Percentiles rank a stretch among this genome's conserved stretches.
Evolutionary conservation across 176 grass and related monocot species (phyloP).

Genomic region (Elaeis guineensis): DNA sequence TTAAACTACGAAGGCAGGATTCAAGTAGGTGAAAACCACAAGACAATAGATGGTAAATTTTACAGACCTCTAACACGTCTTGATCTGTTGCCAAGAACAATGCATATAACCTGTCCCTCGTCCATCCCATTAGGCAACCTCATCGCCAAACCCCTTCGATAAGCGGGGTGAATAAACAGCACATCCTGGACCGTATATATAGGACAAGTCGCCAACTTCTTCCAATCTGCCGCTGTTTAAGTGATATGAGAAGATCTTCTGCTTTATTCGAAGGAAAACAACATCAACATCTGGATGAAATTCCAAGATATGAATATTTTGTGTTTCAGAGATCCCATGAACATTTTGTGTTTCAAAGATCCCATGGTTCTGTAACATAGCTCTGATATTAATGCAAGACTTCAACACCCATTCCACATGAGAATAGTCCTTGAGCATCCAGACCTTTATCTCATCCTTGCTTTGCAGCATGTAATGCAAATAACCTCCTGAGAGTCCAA

Average conservation of each 20-base stretch:
- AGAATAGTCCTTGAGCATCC: conserved; percentile 7
- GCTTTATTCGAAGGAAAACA: conserved; percentile 21
- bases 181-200: conserved; percentile 5
- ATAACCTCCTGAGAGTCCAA: conserved; percentile 10
- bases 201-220: conserved; percentile 10
- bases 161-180: conserved; percentile 13
- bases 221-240: background rate
- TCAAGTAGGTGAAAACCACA: no score
- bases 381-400: background rate
- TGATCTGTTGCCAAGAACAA: no score
- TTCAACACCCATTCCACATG: conserved; percentile 1
- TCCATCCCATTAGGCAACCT: no score
- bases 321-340: background rate
- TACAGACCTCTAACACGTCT: no score
- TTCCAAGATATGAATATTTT: conserved; percentile 10
- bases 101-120: no score
- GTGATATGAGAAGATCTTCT: conserved; percentile 16
- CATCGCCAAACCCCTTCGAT: no score
- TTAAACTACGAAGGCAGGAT: no score
- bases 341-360: background rate
- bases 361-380: background rate
- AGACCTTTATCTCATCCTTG: conserved; percentile 4
- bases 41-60: no score
- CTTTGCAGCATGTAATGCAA: conserved; percentile 11
- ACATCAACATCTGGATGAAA: conserved; percentile 23